Evolutionary conservation across 1,139 yeast species (phyloP).

Genomic region (Blastobotrys elegans): DNA sequence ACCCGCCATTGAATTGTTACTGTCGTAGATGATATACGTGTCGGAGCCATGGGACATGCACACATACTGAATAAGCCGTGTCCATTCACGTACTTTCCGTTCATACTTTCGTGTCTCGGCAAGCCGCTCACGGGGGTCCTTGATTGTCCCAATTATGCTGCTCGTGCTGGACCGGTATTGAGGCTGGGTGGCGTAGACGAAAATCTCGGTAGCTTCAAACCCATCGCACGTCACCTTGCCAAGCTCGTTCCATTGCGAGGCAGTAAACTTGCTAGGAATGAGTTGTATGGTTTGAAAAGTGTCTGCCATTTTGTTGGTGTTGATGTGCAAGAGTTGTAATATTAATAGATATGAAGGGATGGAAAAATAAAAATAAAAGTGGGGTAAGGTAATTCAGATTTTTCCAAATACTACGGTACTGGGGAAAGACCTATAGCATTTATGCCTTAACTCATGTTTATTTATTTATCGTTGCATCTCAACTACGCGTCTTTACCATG

Average conservation of each 20-base stretch:
- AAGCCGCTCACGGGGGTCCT: conserved; percentile 10
- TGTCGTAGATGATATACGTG: not conserved
- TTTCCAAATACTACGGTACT: too few species aligned
- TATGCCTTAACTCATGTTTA: not conserved
- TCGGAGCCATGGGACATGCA: not conserved
- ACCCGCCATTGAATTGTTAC: conserved; percentile 4
- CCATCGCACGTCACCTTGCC: conserved; percentile 5
- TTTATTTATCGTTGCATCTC: not conserved
- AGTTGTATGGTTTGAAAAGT: not conserved
- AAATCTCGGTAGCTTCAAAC: conserved; percentile 7
- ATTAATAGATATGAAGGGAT: too few species aligned
- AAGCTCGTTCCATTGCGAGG: conserved; percentile 1
- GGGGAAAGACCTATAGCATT: not conserved
- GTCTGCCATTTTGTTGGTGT: not conserved
- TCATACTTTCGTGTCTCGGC: not conserved
- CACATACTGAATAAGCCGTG: conserved; percentile 1
- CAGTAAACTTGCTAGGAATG: not conserved
- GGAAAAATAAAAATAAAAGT: not conserved
- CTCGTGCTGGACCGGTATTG: conserved; percentile 1
- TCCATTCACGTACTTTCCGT: conserved; percentile 4
- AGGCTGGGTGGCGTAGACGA: conserved; percentile 3
- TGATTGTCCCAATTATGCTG: not conserved
- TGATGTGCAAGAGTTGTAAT: too few species aligned
- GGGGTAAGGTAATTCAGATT: too few species aligned
- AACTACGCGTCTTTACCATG: not conserved